A percentile compares a stretch with the other conserved stretches of the same genome.
Conservation (phyloP, 345 rosid species). For the Eucalyptus pauciflora region DNA sequence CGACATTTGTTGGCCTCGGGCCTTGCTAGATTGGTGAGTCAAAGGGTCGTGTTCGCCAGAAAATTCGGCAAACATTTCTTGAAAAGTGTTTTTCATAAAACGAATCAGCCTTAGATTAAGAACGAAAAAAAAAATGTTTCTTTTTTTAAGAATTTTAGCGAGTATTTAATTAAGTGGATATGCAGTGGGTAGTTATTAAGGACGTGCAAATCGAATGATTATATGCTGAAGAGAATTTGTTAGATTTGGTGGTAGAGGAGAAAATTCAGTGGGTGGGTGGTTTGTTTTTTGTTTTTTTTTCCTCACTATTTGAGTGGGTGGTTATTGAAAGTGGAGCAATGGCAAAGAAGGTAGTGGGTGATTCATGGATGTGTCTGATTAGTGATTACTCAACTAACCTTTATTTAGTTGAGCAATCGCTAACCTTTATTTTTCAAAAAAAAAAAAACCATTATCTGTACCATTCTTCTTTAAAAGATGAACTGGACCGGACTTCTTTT, state of each 20-base stretch:
- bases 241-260: background rate
- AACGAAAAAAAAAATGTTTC: background rate
- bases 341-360: background rate
- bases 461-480: background rate
- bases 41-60: fast-evolving
- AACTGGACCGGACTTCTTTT: background rate
- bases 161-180: background rate
- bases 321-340: background rate
- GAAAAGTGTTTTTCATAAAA: too few species aligned
- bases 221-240: background rate
- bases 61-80: too few species aligned
- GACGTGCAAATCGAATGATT: background rate
- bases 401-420: background rate
- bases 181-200: background rate
- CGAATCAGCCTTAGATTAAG: background rate
- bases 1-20: fast-evolving
- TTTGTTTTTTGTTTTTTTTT: background rate
- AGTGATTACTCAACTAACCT: background rate
- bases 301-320: background rate
- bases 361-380: background rate
- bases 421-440: too few species aligned
- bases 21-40: too few species aligned
- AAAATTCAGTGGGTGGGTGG: background rate
- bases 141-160: background rate
- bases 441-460: background rate